A percentile compares a stretch with the other conserved stretches of the same genome.
phyloP scores from a whole-genome alignment of 2,329 filamentous ascomycete species.

The Xylariaceae sp. region DNA sequence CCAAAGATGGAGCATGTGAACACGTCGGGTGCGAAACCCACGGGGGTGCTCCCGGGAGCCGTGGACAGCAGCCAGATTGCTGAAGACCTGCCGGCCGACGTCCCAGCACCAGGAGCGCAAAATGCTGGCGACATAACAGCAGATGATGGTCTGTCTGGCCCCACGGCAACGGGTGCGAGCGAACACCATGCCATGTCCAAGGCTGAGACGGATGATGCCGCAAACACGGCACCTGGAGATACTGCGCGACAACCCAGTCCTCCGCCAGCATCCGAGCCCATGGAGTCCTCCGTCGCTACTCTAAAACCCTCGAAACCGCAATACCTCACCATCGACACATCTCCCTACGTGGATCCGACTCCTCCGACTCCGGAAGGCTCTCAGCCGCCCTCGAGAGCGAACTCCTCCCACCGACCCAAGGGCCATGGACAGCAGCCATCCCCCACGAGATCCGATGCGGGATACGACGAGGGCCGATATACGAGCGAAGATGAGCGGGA shows the following conservation, averaged over 20 bases:
- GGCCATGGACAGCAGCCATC: constrained; percentile 35
- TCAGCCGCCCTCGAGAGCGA: constrained; percentile 50
- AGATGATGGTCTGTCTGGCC: too few relatives aligned
- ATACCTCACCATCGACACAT: constrained; percentile 40
- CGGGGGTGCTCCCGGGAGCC: too few relatives aligned
- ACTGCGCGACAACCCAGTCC: too few relatives aligned
- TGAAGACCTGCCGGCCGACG: too few relatives aligned
- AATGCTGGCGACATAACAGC: too few relatives aligned
- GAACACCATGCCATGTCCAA: too few relatives aligned
- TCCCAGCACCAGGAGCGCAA: too few relatives aligned
- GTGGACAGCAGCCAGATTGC: too few relatives aligned
- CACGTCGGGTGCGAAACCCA: too few relatives aligned
- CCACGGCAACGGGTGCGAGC: too few relatives aligned
- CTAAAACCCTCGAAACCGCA: constrained; percentile 39
- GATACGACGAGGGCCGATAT: constrained; percentile 49
- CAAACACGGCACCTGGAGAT: too few relatives aligned
- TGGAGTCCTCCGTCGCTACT: constrained; percentile 41
- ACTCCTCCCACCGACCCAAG: constrained; percentile 47
- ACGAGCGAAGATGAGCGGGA: constrained; percentile 58
- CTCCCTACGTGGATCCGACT: constrained; percentile 49
- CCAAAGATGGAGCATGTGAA: constrained; percentile 16
- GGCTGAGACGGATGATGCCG: too few relatives aligned
- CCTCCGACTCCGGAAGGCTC: constrained; percentile 49
- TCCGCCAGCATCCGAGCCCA: constrained; percentile 12
- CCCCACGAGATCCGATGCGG: constrained; percentile 47